These are phyloP conservation scores for Candida ipomoeae DNA, from an alignment of 805 yeast species.

Conservation along the genomic window DNA sequence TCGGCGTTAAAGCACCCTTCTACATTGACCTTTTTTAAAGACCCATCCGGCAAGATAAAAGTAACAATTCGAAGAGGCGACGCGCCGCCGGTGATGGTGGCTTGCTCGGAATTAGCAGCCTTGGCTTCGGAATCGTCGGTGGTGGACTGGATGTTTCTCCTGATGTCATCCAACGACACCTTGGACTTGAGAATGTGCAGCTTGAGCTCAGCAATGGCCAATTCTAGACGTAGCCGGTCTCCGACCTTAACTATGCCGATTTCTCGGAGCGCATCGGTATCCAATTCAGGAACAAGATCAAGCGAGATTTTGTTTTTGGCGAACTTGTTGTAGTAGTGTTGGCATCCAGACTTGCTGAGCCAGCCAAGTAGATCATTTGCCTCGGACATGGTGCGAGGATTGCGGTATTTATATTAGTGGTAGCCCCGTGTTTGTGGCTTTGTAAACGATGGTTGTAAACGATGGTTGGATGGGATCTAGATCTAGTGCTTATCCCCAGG, in stretches of 20 bases:
- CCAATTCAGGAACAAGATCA: slow-evolving; percentile 58
- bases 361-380: slow-evolving; percentile 30
- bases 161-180: slow-evolving; percentile 12
- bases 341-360: slow-evolving; percentile 34
- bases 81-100: not conserved
- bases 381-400: slow-evolving; percentile 10
- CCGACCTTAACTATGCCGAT: slow-evolving; percentile 77
- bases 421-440: not conserved
- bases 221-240: slow-evolving; percentile 68
- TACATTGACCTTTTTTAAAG: slow-evolving; percentile 62
- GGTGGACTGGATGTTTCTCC: not conserved
- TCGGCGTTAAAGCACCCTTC: slow-evolving; percentile 79
- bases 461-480: too few relatives aligned
- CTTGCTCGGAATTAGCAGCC: not conserved
- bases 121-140: not conserved
- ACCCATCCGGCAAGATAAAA: slow-evolving; percentile 73
- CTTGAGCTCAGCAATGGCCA: slow-evolving; percentile 49
- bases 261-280: slow-evolving; percentile 60
- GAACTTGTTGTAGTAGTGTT: slow-evolving; percentile 31
- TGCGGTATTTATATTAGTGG: not conserved
- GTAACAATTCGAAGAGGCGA: slow-evolving; percentile 40
- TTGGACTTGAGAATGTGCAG: slow-evolving; percentile 6
- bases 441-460: not conserved
- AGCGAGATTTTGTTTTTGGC: slow-evolving; percentile 51
- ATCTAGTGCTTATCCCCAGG: not conserved